Evolutionary conservation across 2,329 filamentous ascomycete genomes (phyloP), one percentile per base, ranked within the genome.

Genomic region (Penicillium sp.): DNA sequence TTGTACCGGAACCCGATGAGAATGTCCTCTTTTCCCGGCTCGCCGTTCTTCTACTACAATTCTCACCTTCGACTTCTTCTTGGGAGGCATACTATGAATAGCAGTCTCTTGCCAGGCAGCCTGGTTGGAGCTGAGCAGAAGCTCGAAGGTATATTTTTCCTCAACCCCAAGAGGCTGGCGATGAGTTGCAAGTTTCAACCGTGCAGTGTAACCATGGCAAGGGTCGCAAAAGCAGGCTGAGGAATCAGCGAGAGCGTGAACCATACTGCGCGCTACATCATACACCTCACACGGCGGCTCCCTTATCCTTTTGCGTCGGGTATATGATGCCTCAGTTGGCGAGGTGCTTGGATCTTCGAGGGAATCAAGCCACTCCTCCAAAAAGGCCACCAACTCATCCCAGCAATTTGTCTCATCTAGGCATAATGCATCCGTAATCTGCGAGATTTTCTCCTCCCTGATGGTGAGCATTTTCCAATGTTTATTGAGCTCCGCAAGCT

Each of bases 61-160:
- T 26, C 45, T 58, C 46, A 58, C 55, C 7, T 19, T 44, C 21
- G 13, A 7, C 31, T 57, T 46, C 30, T 17, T 35, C 31, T 31
- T 44, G 2, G 48, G 19, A 15, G 49, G 19, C 7, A 41, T 58
- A 41, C 48, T 45, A 15, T 54, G 60, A 19, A 62, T 58, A 21
- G 21, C 41, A 1, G 60, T 35, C 44, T 62, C 54, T 35, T 62
- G 60, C 60, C 60, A 62, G 11, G 9, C 13, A n/a, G n/a, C 17
- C 23, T 13, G n/a, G 30, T 21, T 62, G 7, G 58, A 7, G 6
- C 54, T 48, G 29, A 62, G 15, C 21, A 62, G 49, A 17, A 44
- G 23, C 17, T 62, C 60, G 19, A 62, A 62, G 1, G 17, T 23
- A 41, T 49, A 53, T 11, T 54, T 21, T 30, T 58, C 54, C 3